Base-by-base conservation (phyloP, 331 rosid genomes). In the Ulmus americana region DNA sequence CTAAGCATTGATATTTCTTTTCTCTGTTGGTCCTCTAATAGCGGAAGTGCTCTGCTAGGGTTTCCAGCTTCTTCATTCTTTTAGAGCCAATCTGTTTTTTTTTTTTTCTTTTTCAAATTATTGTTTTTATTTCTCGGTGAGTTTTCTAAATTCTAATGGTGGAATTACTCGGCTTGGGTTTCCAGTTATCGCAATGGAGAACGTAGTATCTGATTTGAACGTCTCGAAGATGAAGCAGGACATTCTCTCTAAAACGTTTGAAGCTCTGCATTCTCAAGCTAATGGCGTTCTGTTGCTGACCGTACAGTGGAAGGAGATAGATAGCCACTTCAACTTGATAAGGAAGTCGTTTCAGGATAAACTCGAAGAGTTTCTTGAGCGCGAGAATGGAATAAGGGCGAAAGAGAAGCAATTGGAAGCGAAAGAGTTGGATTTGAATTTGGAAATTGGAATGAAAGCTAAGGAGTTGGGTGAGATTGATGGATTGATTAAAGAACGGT, bases 291-390 rank as follows among this genome's bases (percentile, higher is more conserved):
- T 77, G 13, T 4, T 52, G 45, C 60, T 85, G 20, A 48, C 80
- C 10, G 59, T 79, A 1, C 83, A 77, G 18, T 82, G 88, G 88
- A 73, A 78, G 52, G 91, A 85, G 10, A 69, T 85, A 39, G 79
- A 82, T 52, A 74, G 74, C 14, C 84, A 78, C 50, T 85, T 82
- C 0, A 78, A 80, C 49, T 70, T 74, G 7, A 62, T 68, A n/a
- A 61, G 72, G 15, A 65, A 69, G 6, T 11, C 63, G 39, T 67
- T 82, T n/a, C 60, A 38, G 9, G 45, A 39, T n/a, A 67, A 42
- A 18, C 44, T 59, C 6, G 61, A 54, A 8, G 77, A 55, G 9
- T 64, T 85, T 2, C 45, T 46, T 8, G 39, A 7, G 8, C 75
- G 77, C 14, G 79, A 63, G 51, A 74, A 70, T 52, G 66, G 7